Base-by-base conservation (phyloP, 2,329 filamentous ascomycete species). In the Sporothrix luriei region DNA sequence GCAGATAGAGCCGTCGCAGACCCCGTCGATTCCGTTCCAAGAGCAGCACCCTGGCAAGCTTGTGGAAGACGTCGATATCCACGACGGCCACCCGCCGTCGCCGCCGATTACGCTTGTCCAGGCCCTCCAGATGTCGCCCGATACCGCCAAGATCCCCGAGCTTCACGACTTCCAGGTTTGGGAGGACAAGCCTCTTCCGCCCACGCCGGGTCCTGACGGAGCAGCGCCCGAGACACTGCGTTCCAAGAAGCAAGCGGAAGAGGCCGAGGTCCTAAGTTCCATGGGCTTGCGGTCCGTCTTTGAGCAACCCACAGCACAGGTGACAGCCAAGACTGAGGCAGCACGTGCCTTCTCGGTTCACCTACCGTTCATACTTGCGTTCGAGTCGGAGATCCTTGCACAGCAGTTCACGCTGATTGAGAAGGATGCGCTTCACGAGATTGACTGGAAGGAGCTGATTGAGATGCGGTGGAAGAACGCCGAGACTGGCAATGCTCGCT, bases 401-500 rank as follows among this genome's bases (percentile, higher is more conserved):
- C 90, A 94, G 77, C 92, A 95, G 75, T 92, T 95, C 74, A 94
- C 91, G 0, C 84, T 95, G 46, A 92, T 95, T 61, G 92, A 95
- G 76, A 94, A 94, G 77, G 92, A 94, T 76, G 92, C 91, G 0
- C 82, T 95, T 26, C 91, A 93, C 74, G 92, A 94, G 78, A 91
- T 95, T 72, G 91, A 94, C 79, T 95, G 92, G 92, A 93, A 91
- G 77, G 92, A 95, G 74, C 83, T 95, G 14, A 91, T 94, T 68
- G 91, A 93, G 68, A 90, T 95, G 84, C 87, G 87, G 66, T 94
- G 92, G 91, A 92, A 91, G 76, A 88, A 93, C 74, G 82, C 84
- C 21, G 84, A 86, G 19, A 86, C 85, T 62, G 88, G 85, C 65
- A 83, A 89, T 71, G 86, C 88, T 48, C 86, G 88, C 68, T 92